phyloP scores from a whole-genome alignment of 1,139 yeast species.

The Blastobotrys serpentis region DNA sequence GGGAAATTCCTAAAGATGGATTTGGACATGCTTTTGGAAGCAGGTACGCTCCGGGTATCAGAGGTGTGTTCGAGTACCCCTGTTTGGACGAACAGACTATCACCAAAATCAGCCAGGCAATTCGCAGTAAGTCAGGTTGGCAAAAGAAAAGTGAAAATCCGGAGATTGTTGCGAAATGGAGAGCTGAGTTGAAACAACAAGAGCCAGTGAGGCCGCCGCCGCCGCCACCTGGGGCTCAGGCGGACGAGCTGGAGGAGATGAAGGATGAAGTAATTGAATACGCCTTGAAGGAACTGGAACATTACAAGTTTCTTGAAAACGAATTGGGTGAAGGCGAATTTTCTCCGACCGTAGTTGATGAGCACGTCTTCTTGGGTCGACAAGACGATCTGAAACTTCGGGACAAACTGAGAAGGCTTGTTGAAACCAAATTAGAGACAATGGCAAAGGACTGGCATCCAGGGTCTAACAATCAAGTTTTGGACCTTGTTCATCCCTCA shows the following conservation, averaged over 20 bases:
- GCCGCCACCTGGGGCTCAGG: neutral
- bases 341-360: neutral
- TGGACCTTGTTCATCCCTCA: constrained; percentile 48
- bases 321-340: neutral
- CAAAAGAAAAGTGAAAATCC: neutral
- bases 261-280: neutral
- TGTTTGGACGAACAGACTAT: constrained; percentile 7
- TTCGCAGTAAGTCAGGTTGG: neutral
- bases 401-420: neutral
- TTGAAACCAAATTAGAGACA: neutral
- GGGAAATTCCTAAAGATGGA: neutral
- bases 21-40: neutral
- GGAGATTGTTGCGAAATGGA: neutral
- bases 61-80: neutral
- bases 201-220: neutral
- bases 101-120: neutral
- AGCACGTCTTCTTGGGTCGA: neutral
- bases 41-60: neutral
- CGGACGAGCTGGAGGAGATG: neutral
- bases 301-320: constrained; percentile 2
- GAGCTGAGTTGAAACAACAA: constrained; percentile 1
- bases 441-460: constrained; percentile 41
- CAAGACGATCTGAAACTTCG: neutral
- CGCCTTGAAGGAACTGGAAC: constrained; percentile 4
- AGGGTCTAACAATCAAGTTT: constrained; percentile 35